These are phyloP conservation scores for Epichloe brachyelytri DNA, from an alignment of 2,329 filamentous ascomycete species.

Conservation along the genomic window DNA sequence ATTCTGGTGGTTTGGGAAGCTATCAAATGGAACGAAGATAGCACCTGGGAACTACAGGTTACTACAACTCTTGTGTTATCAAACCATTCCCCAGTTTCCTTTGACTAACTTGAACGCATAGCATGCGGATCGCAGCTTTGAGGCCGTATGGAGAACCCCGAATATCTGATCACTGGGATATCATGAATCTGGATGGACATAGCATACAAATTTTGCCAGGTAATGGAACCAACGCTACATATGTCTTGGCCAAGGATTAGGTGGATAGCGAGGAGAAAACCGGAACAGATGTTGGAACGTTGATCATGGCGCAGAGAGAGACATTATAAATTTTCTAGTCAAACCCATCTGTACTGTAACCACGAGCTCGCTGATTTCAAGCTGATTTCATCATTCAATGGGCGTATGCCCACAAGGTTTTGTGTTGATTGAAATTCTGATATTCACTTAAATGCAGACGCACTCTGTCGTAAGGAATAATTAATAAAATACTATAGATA, in stretches of 20 bases:
- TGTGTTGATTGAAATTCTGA: background rate
- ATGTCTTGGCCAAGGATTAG: background rate
- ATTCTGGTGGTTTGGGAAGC: conserved; percentile 30
- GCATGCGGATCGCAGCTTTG: conserved; percentile 29
- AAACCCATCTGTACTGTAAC: background rate
- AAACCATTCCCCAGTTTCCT: background rate
- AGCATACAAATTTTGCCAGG: conserved; percentile 22
- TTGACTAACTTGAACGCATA: conserved; percentile 6
- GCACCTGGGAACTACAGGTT: conserved; percentile 28
- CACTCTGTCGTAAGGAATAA: background rate
- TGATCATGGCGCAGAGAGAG: background rate
- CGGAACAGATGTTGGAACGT: background rate
- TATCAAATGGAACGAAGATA: conserved; percentile 28
- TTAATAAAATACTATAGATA: too few species aligned
- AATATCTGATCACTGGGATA: conserved; percentile 29
- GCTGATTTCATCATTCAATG: background rate
- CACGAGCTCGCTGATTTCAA: background rate
- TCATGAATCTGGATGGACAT: conserved; percentile 17
- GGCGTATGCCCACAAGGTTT: background rate
- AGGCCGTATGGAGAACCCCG: conserved; percentile 28
- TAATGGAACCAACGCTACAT: conserved; percentile 16
- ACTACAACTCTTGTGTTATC: background rate
- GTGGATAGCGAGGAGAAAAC: background rate
- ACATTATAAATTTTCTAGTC: background rate
- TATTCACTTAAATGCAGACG: background rate